Base-by-base conservation (phyloP, 257 asterid species). In the Oldenlandia corymbosa region DNA sequence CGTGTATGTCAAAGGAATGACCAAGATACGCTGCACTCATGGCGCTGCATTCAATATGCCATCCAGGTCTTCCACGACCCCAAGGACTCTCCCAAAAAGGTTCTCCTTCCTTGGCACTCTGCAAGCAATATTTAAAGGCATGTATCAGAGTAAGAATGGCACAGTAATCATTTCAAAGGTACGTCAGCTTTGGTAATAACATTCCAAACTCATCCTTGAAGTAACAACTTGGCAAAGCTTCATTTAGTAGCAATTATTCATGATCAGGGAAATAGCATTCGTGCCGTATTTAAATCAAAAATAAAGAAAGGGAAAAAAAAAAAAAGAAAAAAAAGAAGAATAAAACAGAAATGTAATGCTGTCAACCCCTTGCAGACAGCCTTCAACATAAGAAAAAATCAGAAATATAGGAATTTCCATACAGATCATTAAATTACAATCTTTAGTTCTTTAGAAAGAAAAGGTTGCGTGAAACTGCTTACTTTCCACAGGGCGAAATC, bases 61-160 rank as follows among this genome's bases (percentile, higher is more conserved):
- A 92, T 73, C 97, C 99, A 66, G 97, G 98, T 79, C 97, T 89
- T 74, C 98, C 98, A 71, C 91, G 95, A 68, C 98, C 98, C 98
- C 98, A 92, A 5, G 99, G 99, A 79, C 99, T 92, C 73, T 82
- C 91, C 99, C 99, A 92, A 61, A 69, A 89, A 47, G 96, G 99
- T 68, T 89, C 99, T 60, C 97, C 95, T 78, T 81, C 91, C 81
- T 92, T 92, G n/a, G 97, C 95, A n/a, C 96, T 83, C 99, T 92
- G 88, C 72, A 70, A 63, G 31, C 71, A 67, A 43, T 23, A 71
- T 45, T 28, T 34, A 42, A 58, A 65, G 41, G 28, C 58, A 21
- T 28, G 10, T 13, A 27, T 60, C 41, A 24, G 7, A 14, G n/a
- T 0, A 14, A 67, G 12, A 13, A 14, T 4, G 71, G 10, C 46